phyloP scores from a whole-genome alignment of 768 basidiomycete genomes.

The Rossbeevera mucosa region DNA sequence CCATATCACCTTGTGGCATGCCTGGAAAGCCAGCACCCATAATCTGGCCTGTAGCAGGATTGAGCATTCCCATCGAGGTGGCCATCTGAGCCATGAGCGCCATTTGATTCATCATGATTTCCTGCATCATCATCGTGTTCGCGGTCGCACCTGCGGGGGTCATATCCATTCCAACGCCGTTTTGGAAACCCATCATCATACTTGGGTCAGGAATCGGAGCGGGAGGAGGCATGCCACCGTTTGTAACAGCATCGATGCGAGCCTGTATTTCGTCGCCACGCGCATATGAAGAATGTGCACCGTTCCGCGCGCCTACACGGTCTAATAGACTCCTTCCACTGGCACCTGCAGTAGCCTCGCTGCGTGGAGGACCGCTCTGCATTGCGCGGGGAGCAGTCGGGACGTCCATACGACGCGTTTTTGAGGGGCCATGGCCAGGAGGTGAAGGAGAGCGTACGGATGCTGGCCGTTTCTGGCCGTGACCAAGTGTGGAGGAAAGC shows the following conservation, averaged over 20 bases:
- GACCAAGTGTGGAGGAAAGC: constrained; percentile 51
- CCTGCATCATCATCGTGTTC: constrained; percentile 74
- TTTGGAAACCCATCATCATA: constrained; percentile 43
- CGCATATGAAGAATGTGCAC: constrained; percentile 27
- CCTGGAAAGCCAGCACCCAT: constrained; percentile 55
- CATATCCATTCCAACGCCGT: constrained; percentile 44
- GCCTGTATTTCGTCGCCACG: constrained; percentile 71
- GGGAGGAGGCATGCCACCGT: constrained; percentile 40
- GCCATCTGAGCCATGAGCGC: constrained; percentile 93
- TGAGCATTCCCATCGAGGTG: constrained; percentile 73
- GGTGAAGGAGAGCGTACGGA: constrained; percentile 64
- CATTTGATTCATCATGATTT: constrained; percentile 91
- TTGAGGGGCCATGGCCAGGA: constrained; percentile 60
- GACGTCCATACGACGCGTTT: constrained; percentile 67
- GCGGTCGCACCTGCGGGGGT: constrained; percentile 50
- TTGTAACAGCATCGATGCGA: constrained; percentile 74
- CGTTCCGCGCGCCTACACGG: constrained; percentile 61
- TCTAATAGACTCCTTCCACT: constrained; percentile 69
- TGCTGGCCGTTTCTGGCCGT: constrained; percentile 58
- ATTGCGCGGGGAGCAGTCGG: constrained; percentile 88
- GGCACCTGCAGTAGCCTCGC: constrained; percentile 15
- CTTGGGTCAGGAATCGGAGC: constrained; percentile 23
- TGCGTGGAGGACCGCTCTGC: constrained; percentile 33
- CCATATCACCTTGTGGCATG: constrained; percentile 51
- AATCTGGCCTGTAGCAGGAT: constrained; percentile 53